Evolutionary conservation across 768 basidiomycete species (phyloP).

Genomic region (Podaxis sp.): DNA sequence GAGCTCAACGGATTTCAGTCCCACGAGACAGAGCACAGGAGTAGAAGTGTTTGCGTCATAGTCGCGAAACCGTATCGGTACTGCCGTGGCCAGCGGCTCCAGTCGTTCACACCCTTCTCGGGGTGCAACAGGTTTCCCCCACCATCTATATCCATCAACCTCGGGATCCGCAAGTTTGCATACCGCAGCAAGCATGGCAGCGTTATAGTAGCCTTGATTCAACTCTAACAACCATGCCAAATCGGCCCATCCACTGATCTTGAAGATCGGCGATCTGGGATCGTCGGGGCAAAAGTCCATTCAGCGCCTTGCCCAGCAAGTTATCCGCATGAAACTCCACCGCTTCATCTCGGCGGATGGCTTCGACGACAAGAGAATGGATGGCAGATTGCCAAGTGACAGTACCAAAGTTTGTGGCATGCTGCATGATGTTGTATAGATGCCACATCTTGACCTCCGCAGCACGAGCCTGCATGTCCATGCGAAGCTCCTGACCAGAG

Average conservation of each 20-base stretch:
- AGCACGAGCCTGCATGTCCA: constrained; percentile 1
- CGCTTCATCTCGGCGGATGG: constrained; percentile 19
- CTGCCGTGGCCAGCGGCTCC: constrained; percentile 1
- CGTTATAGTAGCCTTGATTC: constrained; percentile 16
- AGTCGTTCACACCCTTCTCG: constrained; percentile 6
- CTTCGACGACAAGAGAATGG: constrained; percentile 22
- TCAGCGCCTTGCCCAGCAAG: constrained; percentile 22
- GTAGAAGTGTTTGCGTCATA: neutral
- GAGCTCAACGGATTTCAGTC: constrained; percentile 6
- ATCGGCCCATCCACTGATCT: constrained; percentile 21
- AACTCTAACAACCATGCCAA: constrained; percentile 25
- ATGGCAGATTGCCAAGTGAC: constrained; percentile 19
- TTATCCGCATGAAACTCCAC: constrained; percentile 15
- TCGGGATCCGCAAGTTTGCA: constrained; percentile 16
- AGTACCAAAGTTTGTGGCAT: constrained; percentile 15
- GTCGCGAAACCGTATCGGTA: neutral
- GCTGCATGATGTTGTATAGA: constrained; percentile 20
- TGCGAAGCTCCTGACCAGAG: constrained; percentile 3
- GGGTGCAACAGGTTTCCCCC: constrained; percentile 4
- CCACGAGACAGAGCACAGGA: constrained; percentile 12
- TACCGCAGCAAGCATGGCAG: constrained; percentile 22
- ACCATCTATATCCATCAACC: constrained; percentile 9
- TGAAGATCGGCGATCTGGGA: constrained; percentile 12
- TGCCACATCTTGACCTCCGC: constrained; percentile 17
- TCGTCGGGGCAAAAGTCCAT: constrained; percentile 24